A percentile compares a stretch with the other conserved stretches of the same genome.
Evolutionary conservation across 2,329 filamentous ascomycete species (phyloP).

Genomic region (Berkeleyomyces basicola): DNA sequence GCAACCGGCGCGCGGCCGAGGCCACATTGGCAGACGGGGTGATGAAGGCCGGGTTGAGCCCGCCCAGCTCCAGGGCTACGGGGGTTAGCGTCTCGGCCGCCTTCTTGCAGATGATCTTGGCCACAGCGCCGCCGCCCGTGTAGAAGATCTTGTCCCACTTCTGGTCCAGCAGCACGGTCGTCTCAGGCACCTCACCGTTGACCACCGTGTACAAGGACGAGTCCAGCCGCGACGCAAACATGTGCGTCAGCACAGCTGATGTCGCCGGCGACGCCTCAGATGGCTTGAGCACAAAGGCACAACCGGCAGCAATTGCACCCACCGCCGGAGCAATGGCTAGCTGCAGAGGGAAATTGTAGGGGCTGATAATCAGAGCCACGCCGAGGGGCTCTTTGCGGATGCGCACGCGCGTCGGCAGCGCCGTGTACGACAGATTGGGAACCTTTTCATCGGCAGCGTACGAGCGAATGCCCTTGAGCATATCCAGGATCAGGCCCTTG

Average conservation of each 20-base stretch:
- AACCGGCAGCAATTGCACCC: conserved; percentile 83
- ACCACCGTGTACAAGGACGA: conserved; percentile 57
- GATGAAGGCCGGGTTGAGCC: conserved; percentile 80
- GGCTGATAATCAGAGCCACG: conserved; percentile 66
- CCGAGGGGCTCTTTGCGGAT: conserved; percentile 82
- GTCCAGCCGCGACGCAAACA: conserved; percentile 63
- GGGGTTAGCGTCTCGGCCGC: conserved; percentile 81
- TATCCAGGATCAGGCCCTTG: conserved; percentile 65
- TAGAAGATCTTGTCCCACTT: conserved; percentile 99
- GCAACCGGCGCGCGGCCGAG: conserved; percentile 64
- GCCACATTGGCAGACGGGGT: conserved; percentile 66
- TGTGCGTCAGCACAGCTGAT: conserved; percentile 63
- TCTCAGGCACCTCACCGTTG: conserved; percentile 69
- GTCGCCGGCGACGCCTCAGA: conserved; percentile 65
- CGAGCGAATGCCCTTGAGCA: conserved; percentile 58
- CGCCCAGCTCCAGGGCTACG: conserved; percentile 76
- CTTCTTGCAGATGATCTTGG: conserved; percentile 76
- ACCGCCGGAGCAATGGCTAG: conserved; percentile 63
- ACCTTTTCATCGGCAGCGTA: conserved; percentile 73
- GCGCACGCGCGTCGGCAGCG: conserved; percentile 50
- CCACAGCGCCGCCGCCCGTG: conserved; percentile 65
- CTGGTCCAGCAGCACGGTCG: conserved; percentile 63
- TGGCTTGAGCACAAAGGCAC: conserved; percentile 79
- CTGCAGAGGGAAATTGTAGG: conserved; percentile 88
- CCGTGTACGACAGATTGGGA: conserved; percentile 34